Conservation (phyloP, 371 early-diverging fungal species). For the Hamiltosporidium magnivora region DNA sequence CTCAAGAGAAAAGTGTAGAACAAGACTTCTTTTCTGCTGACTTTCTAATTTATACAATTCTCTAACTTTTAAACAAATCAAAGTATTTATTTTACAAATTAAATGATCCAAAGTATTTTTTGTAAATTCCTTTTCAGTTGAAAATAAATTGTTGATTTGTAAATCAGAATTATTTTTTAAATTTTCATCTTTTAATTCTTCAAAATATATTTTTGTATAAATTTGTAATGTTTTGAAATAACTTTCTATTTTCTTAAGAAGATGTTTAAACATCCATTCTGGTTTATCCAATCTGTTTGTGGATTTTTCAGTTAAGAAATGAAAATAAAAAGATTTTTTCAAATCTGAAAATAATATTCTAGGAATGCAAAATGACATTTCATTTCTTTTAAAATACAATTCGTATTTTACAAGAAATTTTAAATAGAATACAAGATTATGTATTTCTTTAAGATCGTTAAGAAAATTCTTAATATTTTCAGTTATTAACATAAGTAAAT, state of each 20-base stretch:
- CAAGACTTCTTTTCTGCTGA: constrained; percentile 42
- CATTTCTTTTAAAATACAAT: constrained; percentile 17
- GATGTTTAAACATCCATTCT: constrained; percentile 53
- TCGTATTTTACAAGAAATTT: constrained; percentile 33
- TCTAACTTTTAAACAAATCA: constrained; percentile 35
- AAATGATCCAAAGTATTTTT: constrained; percentile 1
- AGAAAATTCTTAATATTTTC: constrained; percentile 2
- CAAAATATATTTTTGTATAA: no score
- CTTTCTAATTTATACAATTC: constrained; percentile 30
- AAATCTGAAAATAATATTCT: constrained; percentile 13
- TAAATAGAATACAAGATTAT: constrained; percentile 36
- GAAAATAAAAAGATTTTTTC: constrained; percentile 10
- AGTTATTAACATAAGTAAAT: no score
- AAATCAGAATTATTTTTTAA: not conserved
- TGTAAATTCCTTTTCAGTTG: no score
- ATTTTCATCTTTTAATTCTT: no score
- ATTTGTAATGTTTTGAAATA: constrained; percentile 3
- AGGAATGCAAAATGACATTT: constrained; percentile 25
- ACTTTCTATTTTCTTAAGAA: constrained; percentile 19
- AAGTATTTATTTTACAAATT: constrained; percentile 12
- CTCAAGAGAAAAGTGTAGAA: constrained; percentile 39
- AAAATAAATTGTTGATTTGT: not conserved
- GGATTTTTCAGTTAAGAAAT: constrained; percentile 52
- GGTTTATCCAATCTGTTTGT: constrained; percentile 57
- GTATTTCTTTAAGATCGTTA: constrained; percentile 19